Evolutionary conservation across 1,284 basidiomycete species (phyloP).

Genomic region (Ustilago sp.): DNA sequence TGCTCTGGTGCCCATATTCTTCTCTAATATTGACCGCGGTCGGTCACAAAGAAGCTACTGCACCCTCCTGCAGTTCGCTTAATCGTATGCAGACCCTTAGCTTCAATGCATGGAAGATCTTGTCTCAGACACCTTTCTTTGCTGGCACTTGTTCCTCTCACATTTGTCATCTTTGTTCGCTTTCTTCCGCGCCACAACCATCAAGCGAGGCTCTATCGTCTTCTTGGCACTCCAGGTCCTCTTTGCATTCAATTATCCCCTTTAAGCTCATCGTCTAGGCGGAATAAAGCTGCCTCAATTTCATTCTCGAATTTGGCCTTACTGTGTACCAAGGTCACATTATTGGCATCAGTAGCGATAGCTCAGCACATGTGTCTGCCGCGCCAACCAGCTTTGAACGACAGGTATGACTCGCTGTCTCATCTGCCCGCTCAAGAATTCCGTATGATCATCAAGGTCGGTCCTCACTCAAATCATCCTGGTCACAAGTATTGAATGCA

Average conservation of each 20-base stretch:
- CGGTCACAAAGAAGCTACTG: slow-evolving; percentile 31
- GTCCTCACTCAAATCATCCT: too few species aligned
- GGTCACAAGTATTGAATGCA: neutral
- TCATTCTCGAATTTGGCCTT: neutral
- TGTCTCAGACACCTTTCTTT: slow-evolving; percentile 8
- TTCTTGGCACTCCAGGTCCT: slow-evolving; percentile 10
- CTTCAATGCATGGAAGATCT: slow-evolving; percentile 30
- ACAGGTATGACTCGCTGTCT: neutral
- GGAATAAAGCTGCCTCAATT: slow-evolving; percentile 2
- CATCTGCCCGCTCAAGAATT: neutral
- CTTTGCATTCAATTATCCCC: neutral
- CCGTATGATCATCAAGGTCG: too few species aligned
- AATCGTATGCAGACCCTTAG: neutral
- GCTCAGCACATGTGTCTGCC: too few species aligned
- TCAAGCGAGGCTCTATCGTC: slow-evolving; percentile 6
- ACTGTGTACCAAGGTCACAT: too few species aligned
- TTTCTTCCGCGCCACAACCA: neutral
- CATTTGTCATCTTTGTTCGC: neutral
- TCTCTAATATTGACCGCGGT: neutral
- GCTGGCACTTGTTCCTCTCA: slow-evolving; percentile 9
- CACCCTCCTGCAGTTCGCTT: slow-evolving; percentile 23
- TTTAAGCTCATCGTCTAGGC: neutral
- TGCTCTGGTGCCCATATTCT: neutral
- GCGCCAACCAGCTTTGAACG: neutral
- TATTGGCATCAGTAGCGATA: too few species aligned